Evolutionary conservation across 441 rosid species (phyloP).

Genomic region (Brassica balearica): DNA sequence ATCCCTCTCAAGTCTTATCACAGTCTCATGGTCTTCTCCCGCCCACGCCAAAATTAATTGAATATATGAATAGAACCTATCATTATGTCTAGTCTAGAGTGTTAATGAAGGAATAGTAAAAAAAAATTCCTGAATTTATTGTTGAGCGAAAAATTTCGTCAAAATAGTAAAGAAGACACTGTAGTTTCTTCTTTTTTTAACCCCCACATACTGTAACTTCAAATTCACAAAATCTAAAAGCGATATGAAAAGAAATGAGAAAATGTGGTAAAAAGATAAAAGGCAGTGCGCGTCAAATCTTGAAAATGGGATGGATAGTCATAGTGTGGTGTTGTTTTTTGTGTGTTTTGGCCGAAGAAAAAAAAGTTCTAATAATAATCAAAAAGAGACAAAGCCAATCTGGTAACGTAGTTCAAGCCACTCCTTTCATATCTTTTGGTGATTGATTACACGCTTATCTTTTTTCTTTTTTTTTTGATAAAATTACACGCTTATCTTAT

Average conservation of each 20-base stretch:
- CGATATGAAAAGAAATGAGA: background rate
- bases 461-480: background rate
- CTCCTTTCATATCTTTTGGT: slow-evolving; percentile 26
- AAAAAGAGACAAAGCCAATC: slow-evolving; percentile 19
- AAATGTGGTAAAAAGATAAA: slow-evolving; percentile 19
- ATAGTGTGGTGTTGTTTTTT: slow-evolving; percentile 9
- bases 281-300: slow-evolving; percentile 17
- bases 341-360: slow-evolving; percentile 17
- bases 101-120: background rate
- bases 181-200: background rate
- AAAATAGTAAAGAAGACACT: slow-evolving; percentile 6
- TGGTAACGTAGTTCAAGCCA: slow-evolving; percentile 22
- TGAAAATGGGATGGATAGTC: background rate
- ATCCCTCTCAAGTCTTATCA: background rate
- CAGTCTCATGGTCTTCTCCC: background rate
- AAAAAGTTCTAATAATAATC: background rate
- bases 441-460: slow-evolving; percentile 21
- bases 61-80: background rate
- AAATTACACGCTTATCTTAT: slow-evolving; percentile 24
- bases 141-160: background rate
- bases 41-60: background rate
- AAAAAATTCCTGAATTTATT: background rate
- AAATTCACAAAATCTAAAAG: background rate
- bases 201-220: background rate
- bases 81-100: background rate